These are phyloP conservation scores for Colletotrichum cordylinicola DNA, from an alignment of 2,329 filamentous ascomycete species.

Conservation along the genomic window DNA sequence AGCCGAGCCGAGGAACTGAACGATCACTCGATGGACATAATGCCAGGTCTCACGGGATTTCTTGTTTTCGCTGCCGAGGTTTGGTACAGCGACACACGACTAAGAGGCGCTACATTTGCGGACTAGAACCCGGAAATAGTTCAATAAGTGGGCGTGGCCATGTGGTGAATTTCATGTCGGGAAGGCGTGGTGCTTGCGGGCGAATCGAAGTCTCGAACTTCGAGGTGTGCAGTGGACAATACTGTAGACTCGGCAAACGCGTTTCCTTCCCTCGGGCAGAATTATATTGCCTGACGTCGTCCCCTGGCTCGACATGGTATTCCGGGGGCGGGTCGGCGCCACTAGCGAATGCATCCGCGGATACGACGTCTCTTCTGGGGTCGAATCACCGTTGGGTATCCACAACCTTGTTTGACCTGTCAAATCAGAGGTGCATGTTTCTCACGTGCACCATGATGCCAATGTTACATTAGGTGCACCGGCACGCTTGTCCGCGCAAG, in stretches of 20 bases:
- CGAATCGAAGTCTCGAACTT: background rate
- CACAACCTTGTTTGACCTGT: background rate
- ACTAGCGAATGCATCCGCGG: slow-evolving; percentile 1
- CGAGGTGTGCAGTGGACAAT: background rate
- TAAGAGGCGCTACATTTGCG: background rate
- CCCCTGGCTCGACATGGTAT: background rate
- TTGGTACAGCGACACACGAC: background rate
- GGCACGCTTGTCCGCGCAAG: background rate
- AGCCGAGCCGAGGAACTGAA: too few species aligned
- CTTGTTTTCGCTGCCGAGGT: background rate
- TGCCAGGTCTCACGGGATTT: background rate
- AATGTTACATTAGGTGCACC: background rate
- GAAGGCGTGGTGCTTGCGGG: background rate
- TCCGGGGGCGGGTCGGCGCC: background rate
- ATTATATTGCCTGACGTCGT: background rate
- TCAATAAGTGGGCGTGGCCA: background rate
- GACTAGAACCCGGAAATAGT: background rate
- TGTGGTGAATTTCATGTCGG: background rate
- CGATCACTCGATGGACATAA: background rate
- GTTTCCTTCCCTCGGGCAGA: background rate
- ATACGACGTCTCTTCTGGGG: background rate
- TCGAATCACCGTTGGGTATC: background rate
- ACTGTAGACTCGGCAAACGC: background rate
- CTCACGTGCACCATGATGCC: background rate
- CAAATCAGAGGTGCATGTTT: background rate